A percentile compares a stretch with the other conserved stretches of the same genome.
Evolutionary conservation across 768 basidiomycete species (phyloP).

Genomic region (Leccinellum albellum): DNA sequence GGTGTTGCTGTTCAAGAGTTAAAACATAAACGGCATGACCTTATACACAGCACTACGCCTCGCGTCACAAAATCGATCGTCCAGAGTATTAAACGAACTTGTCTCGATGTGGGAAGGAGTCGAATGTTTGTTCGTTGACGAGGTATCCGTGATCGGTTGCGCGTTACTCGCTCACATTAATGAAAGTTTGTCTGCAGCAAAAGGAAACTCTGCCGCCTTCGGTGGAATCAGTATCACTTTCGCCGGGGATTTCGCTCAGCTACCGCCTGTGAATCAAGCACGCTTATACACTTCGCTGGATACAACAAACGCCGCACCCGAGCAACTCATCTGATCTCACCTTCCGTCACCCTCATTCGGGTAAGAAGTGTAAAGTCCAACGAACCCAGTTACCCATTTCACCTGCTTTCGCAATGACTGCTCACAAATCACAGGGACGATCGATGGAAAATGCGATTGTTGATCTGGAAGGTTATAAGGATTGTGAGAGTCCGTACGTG

Average conservation of each 20-base stretch:
- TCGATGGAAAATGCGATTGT: background rate
- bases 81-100: background rate
- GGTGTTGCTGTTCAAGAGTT: background rate
- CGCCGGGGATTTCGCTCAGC: background rate
- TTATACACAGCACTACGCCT: background rate
- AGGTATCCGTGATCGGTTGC: background rate
- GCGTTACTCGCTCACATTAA: background rate
- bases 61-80: background rate
- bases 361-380: background rate
- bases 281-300: background rate
- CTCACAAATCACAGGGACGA: background rate
- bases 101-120: background rate
- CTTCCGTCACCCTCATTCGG: background rate
- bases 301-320: background rate
- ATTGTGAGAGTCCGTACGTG: background rate
- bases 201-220: background rate
- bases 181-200: background rate
- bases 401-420: background rate
- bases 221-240: background rate
- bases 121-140: background rate
- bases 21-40: background rate
- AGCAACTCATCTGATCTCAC: background rate
- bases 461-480: background rate
- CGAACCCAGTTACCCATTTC: background rate
- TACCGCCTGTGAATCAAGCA: background rate